These are phyloP conservation scores for Gymnopilus junonius DNA, from an alignment of 768 basidiomycete species.

Conservation along the genomic window DNA sequence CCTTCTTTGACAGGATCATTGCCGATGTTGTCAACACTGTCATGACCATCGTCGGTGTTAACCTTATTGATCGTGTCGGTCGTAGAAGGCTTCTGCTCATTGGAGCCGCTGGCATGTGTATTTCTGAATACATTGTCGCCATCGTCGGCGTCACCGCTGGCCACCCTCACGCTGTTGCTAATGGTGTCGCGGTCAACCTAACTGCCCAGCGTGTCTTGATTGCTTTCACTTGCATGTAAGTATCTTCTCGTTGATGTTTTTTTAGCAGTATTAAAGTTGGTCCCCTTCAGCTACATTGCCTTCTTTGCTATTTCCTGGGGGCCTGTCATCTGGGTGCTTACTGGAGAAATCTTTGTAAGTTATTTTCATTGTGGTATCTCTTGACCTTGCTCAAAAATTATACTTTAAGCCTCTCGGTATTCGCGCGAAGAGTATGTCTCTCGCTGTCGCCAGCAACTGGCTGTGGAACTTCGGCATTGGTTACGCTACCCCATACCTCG, in stretches of 20 bases:
- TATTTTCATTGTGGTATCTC: neutral
- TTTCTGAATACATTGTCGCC: constrained; percentile 80
- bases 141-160: constrained; percentile 44
- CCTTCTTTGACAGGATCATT: constrained; percentile 19
- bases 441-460: constrained; percentile 57
- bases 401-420: constrained; percentile 58
- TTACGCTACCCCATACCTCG: constrained; percentile 62
- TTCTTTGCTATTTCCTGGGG: constrained; percentile 69
- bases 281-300: constrained; percentile 27
- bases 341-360: constrained; percentile 72
- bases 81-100: constrained; percentile 78
- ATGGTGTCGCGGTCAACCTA: constrained; percentile 34
- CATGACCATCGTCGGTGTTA: constrained; percentile 80
- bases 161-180: constrained; percentile 5
- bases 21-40: constrained; percentile 76
- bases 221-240: constrained; percentile 57
- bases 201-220: constrained; percentile 63
- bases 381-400: neutral
- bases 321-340: constrained; percentile 66
- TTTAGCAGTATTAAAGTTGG: neutral
- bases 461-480: constrained; percentile 82
- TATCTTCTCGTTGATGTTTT: constrained; percentile 14
- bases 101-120: constrained; percentile 79
- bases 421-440: constrained; percentile 79
- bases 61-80: constrained; percentile 78